These are phyloP conservation scores for Trichophaea hybrida DNA, from an alignment of 2,329 filamentous ascomycete species.

Conservation along the genomic window DNA sequence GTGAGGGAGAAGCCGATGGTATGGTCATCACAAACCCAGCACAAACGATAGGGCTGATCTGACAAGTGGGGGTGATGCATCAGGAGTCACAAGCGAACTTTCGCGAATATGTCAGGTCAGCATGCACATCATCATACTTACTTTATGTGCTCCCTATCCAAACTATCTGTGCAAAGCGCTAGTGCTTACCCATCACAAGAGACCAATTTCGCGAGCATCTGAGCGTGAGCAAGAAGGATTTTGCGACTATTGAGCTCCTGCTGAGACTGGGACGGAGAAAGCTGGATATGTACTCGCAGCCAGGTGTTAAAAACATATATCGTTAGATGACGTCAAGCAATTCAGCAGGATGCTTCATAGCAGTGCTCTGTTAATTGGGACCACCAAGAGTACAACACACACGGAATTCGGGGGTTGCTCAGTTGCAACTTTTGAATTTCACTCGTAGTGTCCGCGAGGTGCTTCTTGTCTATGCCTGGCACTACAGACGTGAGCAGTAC, in stretches of 20 bases:
- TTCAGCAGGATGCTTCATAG: neutral
- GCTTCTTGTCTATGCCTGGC: conserved; percentile 9
- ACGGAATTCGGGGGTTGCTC: neutral
- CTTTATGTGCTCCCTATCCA: neutral
- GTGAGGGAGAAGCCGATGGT: conserved; percentile 67
- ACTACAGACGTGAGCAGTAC: conserved; percentile 3
- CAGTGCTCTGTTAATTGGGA: neutral
- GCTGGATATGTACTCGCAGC: conserved; percentile 65
- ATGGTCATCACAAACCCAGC: conserved; percentile 24
- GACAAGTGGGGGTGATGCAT: neutral
- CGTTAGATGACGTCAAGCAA: neutral
- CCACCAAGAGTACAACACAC: neutral
- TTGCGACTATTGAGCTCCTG: conserved; percentile 70
- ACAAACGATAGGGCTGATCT: no score
- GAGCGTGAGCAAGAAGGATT: conserved; percentile 65
- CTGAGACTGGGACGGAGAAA: conserved; percentile 68
- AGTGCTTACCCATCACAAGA: conserved; percentile 33
- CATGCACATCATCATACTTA: conserved; percentile 14
- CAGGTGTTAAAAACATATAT: conserved; percentile 62
- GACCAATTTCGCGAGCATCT: conserved; percentile 62
- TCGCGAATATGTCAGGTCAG: conserved; percentile 48
- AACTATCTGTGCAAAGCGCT: neutral
- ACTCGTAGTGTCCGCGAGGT: no score
- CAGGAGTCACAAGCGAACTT: conserved; percentile 48
- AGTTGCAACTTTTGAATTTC: no score